Conservation (phyloP, 2,329 filamentous ascomycete species). For the Aspergillus fumigatiaffinis region DNA sequence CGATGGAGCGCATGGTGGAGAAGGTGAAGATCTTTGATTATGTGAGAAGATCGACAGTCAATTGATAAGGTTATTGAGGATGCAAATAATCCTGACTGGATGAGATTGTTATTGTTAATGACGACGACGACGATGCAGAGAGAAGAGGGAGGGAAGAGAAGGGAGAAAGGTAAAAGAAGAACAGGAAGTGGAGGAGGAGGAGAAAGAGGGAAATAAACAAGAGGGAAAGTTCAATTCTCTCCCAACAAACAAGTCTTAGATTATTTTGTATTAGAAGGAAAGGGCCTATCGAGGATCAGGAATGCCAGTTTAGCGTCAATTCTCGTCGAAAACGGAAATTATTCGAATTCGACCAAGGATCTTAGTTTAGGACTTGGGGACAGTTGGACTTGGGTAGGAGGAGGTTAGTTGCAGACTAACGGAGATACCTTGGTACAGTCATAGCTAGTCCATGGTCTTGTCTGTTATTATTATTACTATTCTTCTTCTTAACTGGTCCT, state of each 20-base stretch:
- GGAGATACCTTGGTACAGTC: not conserved
- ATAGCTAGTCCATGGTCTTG: not conserved
- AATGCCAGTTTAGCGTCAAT: not conserved
- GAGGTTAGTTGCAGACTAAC: not conserved
- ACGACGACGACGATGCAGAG: not conserved
- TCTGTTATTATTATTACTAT: too few relatives aligned
- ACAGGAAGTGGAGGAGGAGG: constrained; percentile 1
- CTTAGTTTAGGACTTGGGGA: too few relatives aligned
- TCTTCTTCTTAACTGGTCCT: too few relatives aligned
- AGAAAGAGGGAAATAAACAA: constrained; percentile 3
- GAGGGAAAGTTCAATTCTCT: not conserved
- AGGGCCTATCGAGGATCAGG: not conserved
- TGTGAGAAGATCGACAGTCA: not conserved
- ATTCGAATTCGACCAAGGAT: not conserved
- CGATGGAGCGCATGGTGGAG: constrained; percentile 47
- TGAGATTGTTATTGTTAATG: not conserved
- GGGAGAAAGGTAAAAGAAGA: not conserved
- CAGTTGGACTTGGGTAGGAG: not conserved
- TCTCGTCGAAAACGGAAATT: not conserved
- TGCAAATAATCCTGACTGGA: not conserved
- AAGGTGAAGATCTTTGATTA: not conserved
- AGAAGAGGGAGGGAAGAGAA: constrained; percentile 1
- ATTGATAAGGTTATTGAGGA: constrained; percentile 2
- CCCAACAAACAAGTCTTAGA: not conserved
- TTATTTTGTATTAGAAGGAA: not conserved